Percentiles rank a stretch among this genome's conserved stretches.
Evolutionary conservation across 441 rosid genomes (phyloP).

Genomic region (Populus tomentosa): DNA sequence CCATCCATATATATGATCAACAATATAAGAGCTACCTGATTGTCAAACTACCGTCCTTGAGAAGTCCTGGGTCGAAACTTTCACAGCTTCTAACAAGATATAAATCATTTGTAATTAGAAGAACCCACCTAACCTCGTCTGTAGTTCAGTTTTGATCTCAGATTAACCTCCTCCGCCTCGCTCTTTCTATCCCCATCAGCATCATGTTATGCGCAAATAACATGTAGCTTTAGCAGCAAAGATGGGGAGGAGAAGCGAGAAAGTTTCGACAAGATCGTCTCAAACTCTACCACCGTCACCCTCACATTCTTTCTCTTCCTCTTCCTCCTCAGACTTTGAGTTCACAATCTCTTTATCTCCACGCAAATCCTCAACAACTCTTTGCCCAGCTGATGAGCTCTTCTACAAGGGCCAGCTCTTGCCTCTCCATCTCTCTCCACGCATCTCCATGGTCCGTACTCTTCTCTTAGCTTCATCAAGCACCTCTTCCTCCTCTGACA

Average conservation of each 20-base stretch:
- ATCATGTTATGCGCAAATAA: background rate
- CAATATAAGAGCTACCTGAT: too few species aligned
- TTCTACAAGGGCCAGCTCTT: conserved; percentile 97
- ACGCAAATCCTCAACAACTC: conserved; percentile 55
- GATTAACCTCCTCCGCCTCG: background rate
- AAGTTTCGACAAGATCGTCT: conserved; percentile 33
- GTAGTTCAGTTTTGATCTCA: background rate
- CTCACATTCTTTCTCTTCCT: conserved; percentile 68
- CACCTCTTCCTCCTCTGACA: conserved; percentile 55
- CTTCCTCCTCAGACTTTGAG: conserved; percentile 85
- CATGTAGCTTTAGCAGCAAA: background rate
- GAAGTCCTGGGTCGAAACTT: too few species aligned
- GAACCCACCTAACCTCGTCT: background rate
- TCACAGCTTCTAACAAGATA: too few species aligned
- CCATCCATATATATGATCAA: too few species aligned
- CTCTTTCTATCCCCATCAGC: background rate
- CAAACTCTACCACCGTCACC: conserved; percentile 70
- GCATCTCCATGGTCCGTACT: conserved; percentile 87
- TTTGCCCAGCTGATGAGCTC: conserved; percentile 88
- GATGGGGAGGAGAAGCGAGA: conserved; percentile 40
- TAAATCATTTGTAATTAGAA: conserved; percentile 9
- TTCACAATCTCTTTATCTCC: conserved; percentile 74
- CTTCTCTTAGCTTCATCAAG: conserved; percentile 66
- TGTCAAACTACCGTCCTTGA: too few species aligned
- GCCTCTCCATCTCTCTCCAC: conserved; percentile 87